A percentile compares a stretch with the other conserved stretches of the same genome.
Conservation (phyloP, 192 early-diverging fungal genomes). For the Fimicolochytrium jonesii region DNA sequence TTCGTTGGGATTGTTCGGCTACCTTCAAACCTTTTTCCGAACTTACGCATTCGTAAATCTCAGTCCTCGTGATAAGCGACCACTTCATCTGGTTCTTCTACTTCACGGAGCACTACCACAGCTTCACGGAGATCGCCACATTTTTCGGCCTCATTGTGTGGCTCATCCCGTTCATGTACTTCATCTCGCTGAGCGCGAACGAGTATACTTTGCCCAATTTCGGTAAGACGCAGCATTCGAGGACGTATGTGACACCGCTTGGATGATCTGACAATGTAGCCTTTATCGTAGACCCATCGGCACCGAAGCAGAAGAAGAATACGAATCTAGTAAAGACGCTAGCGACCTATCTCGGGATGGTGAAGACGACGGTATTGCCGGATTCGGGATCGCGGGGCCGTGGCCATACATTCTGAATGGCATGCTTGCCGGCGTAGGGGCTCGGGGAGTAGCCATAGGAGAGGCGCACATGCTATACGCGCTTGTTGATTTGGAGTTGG, state of each 20-base stretch:
- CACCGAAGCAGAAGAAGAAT: background rate
- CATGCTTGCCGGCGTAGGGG: no score
- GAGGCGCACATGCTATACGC: no score
- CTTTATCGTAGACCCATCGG: background rate
- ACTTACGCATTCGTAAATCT: background rate
- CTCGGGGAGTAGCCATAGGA: no score
- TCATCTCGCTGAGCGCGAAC: constrained; percentile 90
- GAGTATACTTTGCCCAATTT: constrained; percentile 75
- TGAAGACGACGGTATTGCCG: background rate
- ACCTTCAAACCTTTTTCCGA: background rate
- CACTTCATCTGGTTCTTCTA: constrained; percentile 96
- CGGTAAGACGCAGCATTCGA: constrained; percentile 26
- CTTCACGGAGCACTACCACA: constrained; percentile 67
- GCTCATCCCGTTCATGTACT: constrained; percentile 88
- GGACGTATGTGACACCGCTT: background rate
- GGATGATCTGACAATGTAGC: background rate
- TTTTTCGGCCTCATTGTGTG: constrained; percentile 95
- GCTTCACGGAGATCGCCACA: constrained; percentile 76
- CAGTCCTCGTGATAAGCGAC: constrained; percentile 71
- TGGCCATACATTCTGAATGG: no score
- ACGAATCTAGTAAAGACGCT: constrained; percentile 17
- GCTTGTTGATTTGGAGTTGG: no score
- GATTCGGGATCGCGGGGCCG: no score
- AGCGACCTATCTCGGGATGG: background rate
- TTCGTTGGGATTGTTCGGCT: background rate